Percentiles rank a stretch among this genome's conserved stretches.
These are phyloP conservation scores for Cercospora janseana DNA, from an alignment of 2,329 filamentous ascomycete species.

Conservation along the genomic window DNA sequence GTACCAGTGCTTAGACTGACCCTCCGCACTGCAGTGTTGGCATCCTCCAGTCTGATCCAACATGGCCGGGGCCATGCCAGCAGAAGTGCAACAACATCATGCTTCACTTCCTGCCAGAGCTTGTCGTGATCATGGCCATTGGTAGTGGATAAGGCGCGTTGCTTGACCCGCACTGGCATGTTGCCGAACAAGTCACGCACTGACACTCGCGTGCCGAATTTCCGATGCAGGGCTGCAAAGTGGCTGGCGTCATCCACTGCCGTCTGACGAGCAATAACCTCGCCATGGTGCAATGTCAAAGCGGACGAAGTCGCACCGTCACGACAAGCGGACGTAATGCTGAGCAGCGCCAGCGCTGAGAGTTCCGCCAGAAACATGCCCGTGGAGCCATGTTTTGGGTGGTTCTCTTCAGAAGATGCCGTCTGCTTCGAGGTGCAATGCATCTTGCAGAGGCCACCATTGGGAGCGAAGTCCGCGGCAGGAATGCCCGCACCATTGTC, in stretches of 20 bases:
- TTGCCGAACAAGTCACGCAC: constrained; percentile 83
- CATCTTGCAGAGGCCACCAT: constrained; percentile 67
- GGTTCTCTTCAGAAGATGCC: constrained; percentile 33
- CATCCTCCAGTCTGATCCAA: constrained; percentile 60
- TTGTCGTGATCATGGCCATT: constrained; percentile 54
- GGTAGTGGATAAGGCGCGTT: constrained; percentile 59
- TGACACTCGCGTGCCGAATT: constrained; percentile 66
- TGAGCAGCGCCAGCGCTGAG: constrained; percentile 71
- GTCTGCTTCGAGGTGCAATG: constrained; percentile 71
- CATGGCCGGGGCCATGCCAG: constrained; percentile 64
- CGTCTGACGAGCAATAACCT: constrained; percentile 60
- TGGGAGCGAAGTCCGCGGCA: constrained; percentile 66
- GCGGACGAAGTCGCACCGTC: constrained; percentile 61
- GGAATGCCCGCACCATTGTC: constrained; percentile 81
- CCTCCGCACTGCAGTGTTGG: constrained; percentile 32
- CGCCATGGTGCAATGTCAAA: constrained; percentile 68
- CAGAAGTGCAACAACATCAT: constrained; percentile 61
- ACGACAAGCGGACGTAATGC: constrained; percentile 69
- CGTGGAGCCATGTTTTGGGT: constrained; percentile 59
- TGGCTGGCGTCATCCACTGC: constrained; percentile 40
- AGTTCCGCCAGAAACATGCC: constrained; percentile 78
- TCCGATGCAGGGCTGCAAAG: constrained; percentile 4
- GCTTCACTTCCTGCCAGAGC: constrained; percentile 65
- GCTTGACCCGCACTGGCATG: constrained; percentile 87
- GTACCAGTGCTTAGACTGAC: constrained; percentile 24